Evolutionary conservation across 257 asterid species (phyloP), one percentile per base, ranked within the genome.

Genomic region (Henckelia pumila): DNA sequence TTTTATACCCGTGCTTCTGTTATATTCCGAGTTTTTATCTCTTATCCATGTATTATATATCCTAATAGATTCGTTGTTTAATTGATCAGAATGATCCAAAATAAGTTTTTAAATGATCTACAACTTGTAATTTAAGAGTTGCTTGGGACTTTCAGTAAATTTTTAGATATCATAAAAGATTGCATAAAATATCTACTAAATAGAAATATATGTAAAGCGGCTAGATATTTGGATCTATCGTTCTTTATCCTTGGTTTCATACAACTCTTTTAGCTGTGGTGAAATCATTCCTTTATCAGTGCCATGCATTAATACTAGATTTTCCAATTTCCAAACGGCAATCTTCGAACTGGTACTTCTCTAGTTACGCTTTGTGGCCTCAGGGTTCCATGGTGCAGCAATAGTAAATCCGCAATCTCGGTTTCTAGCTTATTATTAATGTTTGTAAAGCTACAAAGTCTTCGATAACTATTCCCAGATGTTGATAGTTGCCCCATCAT

Each of bases 231-330:
- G 33, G 24, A 35, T 35, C 32, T 35, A 0, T 52, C 50, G 29
- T 53, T 24, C 55, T 26, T 14, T 59, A 17, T 33, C 65, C 26
- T 71, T 33, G 25, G 68, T 63, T 28, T 66, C 19, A 24, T 66
- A 55, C 16, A 13, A n/a, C 70, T 49, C 28, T 8, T 50, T 66
- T 50, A 7, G 61, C 52, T 6, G 40, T 24, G 13, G 40, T 33
- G 37, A 32, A 32, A 32, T 8, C 37, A 32, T 32, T 32, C n/a
- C n/a, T n/a, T n/a, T n/a, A n/a, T n/a, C n/a, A n/a, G n/a, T n/a
- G n/a, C n/a, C n/a, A n/a, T n/a, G 37, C 37, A 32, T 32, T 2
- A 32, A 35, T 4, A 35, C 44, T 35, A 35, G 44, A 35, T 8
- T 35, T 35, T 35, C 44, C 44, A 35, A 8, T 13, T 35, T 35